Percentiles rank a stretch among this genome's conserved stretches.
Conservation (phyloP, 148 eudicot species). For the Rheum nobile region DNA sequence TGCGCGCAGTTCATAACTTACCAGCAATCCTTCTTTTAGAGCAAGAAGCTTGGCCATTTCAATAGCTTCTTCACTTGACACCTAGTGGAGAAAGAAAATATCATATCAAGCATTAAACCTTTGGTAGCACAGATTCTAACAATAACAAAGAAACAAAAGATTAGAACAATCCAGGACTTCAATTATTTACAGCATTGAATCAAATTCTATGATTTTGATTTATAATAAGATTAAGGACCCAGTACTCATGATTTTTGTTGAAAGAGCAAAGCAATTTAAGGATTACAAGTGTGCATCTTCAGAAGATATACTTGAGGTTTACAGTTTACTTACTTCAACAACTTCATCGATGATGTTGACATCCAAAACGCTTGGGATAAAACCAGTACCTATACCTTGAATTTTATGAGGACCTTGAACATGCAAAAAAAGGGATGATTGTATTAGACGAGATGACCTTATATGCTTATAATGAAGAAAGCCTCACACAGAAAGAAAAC, state of each 20-base stretch:
- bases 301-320: background rate
- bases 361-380: constrained; percentile 62
- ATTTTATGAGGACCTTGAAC: constrained; percentile 53
- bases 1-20: constrained; percentile 12
- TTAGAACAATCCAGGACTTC: background rate
- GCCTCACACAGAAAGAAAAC: background rate
- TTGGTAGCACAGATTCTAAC: background rate
- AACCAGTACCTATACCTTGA: constrained; percentile 88
- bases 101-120: background rate
- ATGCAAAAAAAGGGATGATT: background rate
- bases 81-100: constrained; percentile 8
- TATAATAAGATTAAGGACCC: background rate
- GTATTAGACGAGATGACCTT: background rate
- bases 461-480: background rate
- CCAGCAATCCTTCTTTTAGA: constrained; percentile 41
- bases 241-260: background rate
- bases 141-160: background rate
- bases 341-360: constrained; percentile 59
- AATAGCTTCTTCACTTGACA: constrained; percentile 25
- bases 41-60: constrained; percentile 34
- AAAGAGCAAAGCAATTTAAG: background rate
- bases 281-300: background rate
- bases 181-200: background rate
- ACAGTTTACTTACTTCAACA: constrained; percentile 41
- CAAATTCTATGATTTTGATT: background rate